These are phyloP conservation scores for Croton laevigatus DNA, from an alignment of 441 rosid genomes.

Conservation along the genomic window DNA sequence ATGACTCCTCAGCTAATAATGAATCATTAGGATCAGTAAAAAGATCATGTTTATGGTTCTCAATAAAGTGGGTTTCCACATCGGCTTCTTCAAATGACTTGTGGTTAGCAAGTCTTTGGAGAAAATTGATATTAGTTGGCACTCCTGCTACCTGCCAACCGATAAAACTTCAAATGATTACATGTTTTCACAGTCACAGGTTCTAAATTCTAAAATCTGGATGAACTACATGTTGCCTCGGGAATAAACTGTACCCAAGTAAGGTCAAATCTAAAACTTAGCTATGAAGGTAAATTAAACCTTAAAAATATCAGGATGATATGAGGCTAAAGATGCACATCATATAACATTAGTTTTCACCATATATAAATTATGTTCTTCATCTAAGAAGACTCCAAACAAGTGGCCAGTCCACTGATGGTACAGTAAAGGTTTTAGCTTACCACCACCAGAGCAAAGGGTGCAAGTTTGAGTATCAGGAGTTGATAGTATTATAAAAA, in stretches of 20 bases:
- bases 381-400: neutral
- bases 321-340: neutral
- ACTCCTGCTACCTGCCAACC: conserved; percentile 86
- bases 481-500: neutral
- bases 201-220: conserved; percentile 9
- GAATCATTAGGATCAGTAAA: conserved; percentile 60
- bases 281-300: neutral
- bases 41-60: conserved; percentile 70
- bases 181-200: neutral
- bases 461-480: neutral
- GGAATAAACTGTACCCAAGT: neutral
- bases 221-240: conserved; percentile 4
- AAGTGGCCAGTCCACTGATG: neutral
- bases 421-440: neutral
- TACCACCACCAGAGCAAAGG: neutral
- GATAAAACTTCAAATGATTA: conserved; percentile 10
- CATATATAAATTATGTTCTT: neutral
- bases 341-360: neutral
- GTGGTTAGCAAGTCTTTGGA: conserved; percentile 75
- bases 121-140: conserved; percentile 86
- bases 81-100: conserved; percentile 69
- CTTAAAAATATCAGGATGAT: neutral
- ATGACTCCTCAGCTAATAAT: conserved; percentile 42
- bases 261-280: neutral
- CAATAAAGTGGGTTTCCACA: conserved; percentile 96